phyloP scores from a whole-genome alignment of 139 green algal genomes.

The Coelastrella sp. region DNA sequence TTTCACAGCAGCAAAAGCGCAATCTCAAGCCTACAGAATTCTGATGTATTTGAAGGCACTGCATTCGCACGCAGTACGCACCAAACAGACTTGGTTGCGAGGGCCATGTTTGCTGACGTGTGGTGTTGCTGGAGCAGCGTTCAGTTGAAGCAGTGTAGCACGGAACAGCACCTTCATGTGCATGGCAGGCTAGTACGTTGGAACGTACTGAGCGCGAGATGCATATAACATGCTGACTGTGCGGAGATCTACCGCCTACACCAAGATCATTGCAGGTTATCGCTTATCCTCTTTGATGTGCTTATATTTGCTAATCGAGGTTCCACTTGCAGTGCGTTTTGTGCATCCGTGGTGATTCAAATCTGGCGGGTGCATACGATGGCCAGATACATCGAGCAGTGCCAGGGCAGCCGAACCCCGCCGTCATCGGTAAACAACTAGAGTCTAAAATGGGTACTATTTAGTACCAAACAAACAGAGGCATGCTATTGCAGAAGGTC shows the following conservation, averaged over 20 bases:
- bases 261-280: background rate
- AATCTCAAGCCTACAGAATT: background rate
- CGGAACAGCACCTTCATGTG: background rate
- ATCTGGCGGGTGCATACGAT: no score
- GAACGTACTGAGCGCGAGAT: background rate
- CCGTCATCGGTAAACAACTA: no score
- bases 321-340: no score
- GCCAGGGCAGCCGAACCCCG: no score
- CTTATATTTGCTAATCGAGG: background rate
- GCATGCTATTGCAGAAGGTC: no score
- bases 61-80: background rate
- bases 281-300: background rate
- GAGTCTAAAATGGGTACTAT: no score
- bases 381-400: no score
- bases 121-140: background rate
- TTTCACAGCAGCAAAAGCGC: background rate
- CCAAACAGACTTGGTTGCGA: slow-evolving; percentile 31
- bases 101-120: slow-evolving; percentile 10
- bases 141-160: background rate
- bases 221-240: slow-evolving; percentile 4
- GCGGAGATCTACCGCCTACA: background rate
- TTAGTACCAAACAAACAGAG: no score
- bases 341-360: no score
- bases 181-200: background rate
- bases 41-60: background rate